Base-by-base conservation (phyloP, 2,329 filamentous ascomycete species). In the Aspergillus sojae region DNA sequence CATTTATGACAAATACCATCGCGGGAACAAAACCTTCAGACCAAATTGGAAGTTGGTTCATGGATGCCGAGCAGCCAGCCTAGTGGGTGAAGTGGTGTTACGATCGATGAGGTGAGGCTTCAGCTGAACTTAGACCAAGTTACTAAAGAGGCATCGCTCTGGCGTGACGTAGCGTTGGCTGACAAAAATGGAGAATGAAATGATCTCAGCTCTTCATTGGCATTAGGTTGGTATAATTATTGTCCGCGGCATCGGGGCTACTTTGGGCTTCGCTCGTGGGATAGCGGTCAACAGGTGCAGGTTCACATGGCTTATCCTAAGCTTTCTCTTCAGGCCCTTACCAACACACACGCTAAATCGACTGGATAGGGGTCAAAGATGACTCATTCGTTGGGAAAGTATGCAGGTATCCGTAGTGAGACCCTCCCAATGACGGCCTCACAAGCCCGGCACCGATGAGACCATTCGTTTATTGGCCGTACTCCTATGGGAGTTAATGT, bases 391-490 rank as follows among this genome's bases (percentile, higher is more conserved):
- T 70, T 67, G 57, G 57, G 76, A 16, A 16, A 72, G 71, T 67
- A 71, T 76, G 74, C 73, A 74, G 67, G 70, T 67, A 70, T 57
- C 74, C 74, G 74, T 64, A 68, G 39, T 75, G 66, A 75, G 73
- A 68, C 73, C 73, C 72, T 65, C 66, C 69, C 71, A 64, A 70
- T 69, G 63, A 59, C 68, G 60, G 65, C 69, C 60, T 71, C 61
- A 66, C 68, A 36, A 54, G 62, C 71, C 65, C 63, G 70, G 62
- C 57, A 34, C 58, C 60, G 57, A 63, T 54, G n/a, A 57, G 28
- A 32, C 46, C 32, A 36, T 57, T 55, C 41, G 56, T 48, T 67
- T 52, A 75, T 75, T 76, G 73, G 72, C 58, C 16, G 26, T 69
- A 43, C 54, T 50, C 16, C 48, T 23, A 53, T 58, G 60, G 62